Evolutionary conservation across 2,329 filamentous ascomycete genomes (phyloP).

Genomic region (Xylariales sp.): DNA sequence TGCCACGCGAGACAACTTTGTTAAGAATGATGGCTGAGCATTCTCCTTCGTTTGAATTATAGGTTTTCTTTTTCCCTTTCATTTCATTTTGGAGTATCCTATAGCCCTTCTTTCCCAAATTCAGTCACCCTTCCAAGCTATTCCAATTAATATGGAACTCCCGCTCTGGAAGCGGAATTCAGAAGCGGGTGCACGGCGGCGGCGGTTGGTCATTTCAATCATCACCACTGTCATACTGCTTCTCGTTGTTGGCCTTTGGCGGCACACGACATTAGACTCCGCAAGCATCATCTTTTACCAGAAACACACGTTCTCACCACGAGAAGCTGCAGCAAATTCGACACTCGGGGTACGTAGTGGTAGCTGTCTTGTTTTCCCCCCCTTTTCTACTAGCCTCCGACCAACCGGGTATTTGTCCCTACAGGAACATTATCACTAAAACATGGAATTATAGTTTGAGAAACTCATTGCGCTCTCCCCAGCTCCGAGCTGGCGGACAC

Average conservation of each 20-base stretch:
- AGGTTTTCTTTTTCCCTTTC: too few relatives aligned
- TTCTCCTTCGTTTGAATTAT: too few relatives aligned
- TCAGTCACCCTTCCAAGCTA: too few relatives aligned
- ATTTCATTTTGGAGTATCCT: too few relatives aligned
- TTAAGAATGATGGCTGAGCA: too few relatives aligned
- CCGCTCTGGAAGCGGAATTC: too few relatives aligned
- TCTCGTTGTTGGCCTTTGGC: not conserved
- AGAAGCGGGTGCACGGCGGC: too few relatives aligned
- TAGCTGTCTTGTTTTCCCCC: not conserved
- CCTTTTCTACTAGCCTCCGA: not conserved
- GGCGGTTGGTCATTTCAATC: too few relatives aligned
- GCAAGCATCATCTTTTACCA: not conserved
- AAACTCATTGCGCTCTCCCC: constrained; percentile 26
- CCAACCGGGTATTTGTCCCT: not conserved
- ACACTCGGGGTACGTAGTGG: not conserved
- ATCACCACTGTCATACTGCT: too few relatives aligned
- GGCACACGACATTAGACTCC: not conserved
- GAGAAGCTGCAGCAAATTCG: not conserved
- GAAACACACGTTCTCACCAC: not conserved
- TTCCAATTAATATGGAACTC: too few relatives aligned
- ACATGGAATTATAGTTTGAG: constrained; percentile 13
- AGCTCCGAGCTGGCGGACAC: constrained; percentile 28
- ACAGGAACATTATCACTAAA: not conserved
- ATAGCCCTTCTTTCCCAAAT: too few relatives aligned
- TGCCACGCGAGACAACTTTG: too few relatives aligned